Base-by-base conservation (phyloP, 306 rosid genomes). In the Myrica gale region DNA sequence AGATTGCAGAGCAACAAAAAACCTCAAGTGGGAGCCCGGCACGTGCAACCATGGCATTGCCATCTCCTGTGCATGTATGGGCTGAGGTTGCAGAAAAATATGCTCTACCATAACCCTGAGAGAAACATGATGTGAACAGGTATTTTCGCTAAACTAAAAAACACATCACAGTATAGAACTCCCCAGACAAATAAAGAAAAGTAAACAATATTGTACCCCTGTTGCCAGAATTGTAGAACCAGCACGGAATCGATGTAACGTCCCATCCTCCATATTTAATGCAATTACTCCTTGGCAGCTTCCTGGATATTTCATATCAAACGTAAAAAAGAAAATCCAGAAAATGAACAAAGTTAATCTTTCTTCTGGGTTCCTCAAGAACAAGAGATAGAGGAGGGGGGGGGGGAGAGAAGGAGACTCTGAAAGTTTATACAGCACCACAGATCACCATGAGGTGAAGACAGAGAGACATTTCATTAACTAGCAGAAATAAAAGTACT, bases 11-110 rank as follows among this genome's bases (percentile, higher is more conserved):
- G 78, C 41, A 79, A 26, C 47, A 76, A 81, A 75, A 57, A 72
- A 92, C 97, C 98, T 95, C 88, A 5, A 95, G 97, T 9, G 97
- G 93, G 60, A 95, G 65, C 63, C 97, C 97, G 57, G 98, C 96
- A 71, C 97, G 97, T 76, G 98, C 92, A 81, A 87, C 98, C 98
- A 95, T 92, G 75, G 86, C 98, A 84, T 83, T 92, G 74, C 97
- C 98, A 89, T 95, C 97, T 85, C 97, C 97, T 44, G 97, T 95
- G 84, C 97, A 95, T 61, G 97, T 95, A 83, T 92, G 97, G 50
- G 98, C 98, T 12, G 97, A 95, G 84, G 97, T 92, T 75, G 97
- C 97, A 73, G 95, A 93, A 71, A 93, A 91, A 81, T 91, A 93
- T n/a, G 97, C 2, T 83, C 97, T 87, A 73, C 98, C 98, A 74